A percentile compares a stretch with the other conserved stretches of the same genome.
phyloP scores from a whole-genome alignment of 2,329 filamentous ascomycete species.

The Phaeoacremonium minimum region DNA sequence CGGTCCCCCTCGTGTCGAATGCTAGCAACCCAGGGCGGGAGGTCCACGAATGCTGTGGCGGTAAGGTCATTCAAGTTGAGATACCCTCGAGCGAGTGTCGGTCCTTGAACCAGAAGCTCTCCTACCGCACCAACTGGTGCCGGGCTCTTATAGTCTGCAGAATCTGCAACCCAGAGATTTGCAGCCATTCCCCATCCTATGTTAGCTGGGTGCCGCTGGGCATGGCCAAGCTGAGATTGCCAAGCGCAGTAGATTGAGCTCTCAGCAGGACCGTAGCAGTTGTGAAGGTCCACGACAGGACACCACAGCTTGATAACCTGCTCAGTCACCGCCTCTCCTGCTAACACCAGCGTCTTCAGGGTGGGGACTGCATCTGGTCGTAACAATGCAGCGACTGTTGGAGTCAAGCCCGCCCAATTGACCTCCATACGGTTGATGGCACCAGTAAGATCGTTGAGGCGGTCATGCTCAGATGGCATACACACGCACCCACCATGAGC shows the following conservation, averaged over 20 bases:
- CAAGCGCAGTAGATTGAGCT: conserved; percentile 38
- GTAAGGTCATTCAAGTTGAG: conserved; percentile 27
- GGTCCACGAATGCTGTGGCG: conserved; percentile 16
- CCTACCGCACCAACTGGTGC: conserved; percentile 13
- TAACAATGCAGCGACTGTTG: conserved; percentile 5
- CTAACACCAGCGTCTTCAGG: conserved; percentile 38
- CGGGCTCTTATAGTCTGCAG: conserved; percentile 6
- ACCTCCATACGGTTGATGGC: conserved; percentile 11
- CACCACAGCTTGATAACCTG: conserved; percentile 41
- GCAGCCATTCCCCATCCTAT: conserved; percentile 11
- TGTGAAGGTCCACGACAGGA: conserved; percentile 35
- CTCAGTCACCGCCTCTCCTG: conserved; percentile 47
- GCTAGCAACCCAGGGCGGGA: not conserved
- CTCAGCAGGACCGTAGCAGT: conserved; percentile 45
- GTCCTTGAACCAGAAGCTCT: conserved; percentile 27
- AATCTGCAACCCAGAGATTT: conserved; percentile 4
- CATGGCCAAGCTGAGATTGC: not conserved
- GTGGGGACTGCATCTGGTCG: conserved; percentile 23
- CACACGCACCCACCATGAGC: conserved; percentile 23
- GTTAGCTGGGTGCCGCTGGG: conserved; percentile 19
- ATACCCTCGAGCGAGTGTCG: conserved; percentile 40
- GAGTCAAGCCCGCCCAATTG: conserved; percentile 9
- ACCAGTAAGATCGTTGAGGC: conserved; percentile 27
- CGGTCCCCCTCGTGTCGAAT: conserved; percentile 24
- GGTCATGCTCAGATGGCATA: conserved; percentile 30